These are phyloP conservation scores for Solanum raphanifolium DNA, from an alignment of 257 asterid genomes.

Conservation along the genomic window DNA sequence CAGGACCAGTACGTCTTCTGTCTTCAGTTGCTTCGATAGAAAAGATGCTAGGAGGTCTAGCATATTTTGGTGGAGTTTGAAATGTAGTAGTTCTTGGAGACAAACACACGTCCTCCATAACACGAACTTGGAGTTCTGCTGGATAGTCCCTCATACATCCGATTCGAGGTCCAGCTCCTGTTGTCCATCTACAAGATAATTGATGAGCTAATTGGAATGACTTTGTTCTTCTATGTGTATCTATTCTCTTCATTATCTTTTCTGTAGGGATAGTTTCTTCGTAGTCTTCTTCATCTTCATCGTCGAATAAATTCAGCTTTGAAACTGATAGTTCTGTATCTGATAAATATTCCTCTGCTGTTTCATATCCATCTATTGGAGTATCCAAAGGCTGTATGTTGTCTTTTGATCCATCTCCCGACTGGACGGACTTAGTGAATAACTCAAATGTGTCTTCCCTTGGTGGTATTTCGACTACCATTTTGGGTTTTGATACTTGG, in stretches of 20 bases:
- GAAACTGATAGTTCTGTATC: slow-evolving; percentile 52
- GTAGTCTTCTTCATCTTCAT: slow-evolving; percentile 21
- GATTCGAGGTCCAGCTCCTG: slow-evolving; percentile 92
- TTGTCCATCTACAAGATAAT: slow-evolving; percentile 75
- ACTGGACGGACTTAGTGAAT: slow-evolving; percentile 17
- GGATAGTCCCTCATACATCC: slow-evolving; percentile 93
- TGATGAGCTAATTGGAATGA: slow-evolving; percentile 74
- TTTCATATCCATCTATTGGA: slow-evolving; percentile 56
- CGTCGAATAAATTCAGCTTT: slow-evolving; percentile 45
- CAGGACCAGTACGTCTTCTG: background rate
- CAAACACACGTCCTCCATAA: slow-evolving; percentile 54
- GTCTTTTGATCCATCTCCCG: slow-evolving; percentile 10
- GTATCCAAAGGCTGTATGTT: slow-evolving; percentile 6
- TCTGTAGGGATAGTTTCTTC: slow-evolving; percentile 48
- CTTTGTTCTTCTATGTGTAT: slow-evolving; percentile 52
- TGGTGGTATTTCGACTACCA: slow-evolving; percentile 51
- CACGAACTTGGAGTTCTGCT: slow-evolving; percentile 60
- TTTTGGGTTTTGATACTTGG: slow-evolving; percentile 37
- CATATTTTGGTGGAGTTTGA: slow-evolving; percentile 26
- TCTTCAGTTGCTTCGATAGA: background rate
- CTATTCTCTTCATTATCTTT: slow-evolving; percentile 55
- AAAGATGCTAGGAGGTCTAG: slow-evolving; percentile 1
- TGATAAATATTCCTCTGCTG: slow-evolving; percentile 59
- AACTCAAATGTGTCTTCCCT: slow-evolving; percentile 26
- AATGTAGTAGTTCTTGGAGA: slow-evolving; percentile 44